A percentile compares a stretch with the other conserved stretches of the same genome.
phyloP scores from a whole-genome alignment of 257 asterid genomes.

The Echium plantagineum region DNA sequence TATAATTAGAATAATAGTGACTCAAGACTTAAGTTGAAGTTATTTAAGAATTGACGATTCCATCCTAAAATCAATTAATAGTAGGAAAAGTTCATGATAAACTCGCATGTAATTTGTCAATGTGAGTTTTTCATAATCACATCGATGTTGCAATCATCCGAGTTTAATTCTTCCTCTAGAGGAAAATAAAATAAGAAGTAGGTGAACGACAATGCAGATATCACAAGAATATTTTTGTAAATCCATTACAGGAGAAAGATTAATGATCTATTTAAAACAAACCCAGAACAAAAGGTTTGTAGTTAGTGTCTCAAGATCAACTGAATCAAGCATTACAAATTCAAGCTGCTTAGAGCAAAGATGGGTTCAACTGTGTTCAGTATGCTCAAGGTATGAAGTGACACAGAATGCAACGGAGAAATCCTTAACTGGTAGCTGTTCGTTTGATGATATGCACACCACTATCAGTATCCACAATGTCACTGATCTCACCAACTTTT shows the following conservation, averaged over 20 bases:
- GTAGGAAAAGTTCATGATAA: too few species aligned
- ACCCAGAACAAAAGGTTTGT: background rate
- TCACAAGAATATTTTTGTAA: too few species aligned
- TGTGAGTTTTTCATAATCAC: too few species aligned
- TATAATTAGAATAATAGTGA: too few species aligned
- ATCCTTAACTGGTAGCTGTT: conserved; percentile 25
- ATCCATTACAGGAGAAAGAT: background rate
- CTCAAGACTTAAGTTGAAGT: too few species aligned
- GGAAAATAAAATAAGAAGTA: too few species aligned
- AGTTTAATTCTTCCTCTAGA: too few species aligned
- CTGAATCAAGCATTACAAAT: background rate
- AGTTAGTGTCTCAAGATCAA: conserved; percentile 1
- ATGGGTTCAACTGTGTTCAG: background rate
- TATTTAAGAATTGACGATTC: too few species aligned
- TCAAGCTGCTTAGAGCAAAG: background rate
- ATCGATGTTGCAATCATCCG: too few species aligned
- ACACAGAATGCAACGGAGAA: background rate
- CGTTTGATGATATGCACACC: conserved; percentile 84
- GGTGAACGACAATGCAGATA: too few species aligned
- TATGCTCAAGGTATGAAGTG: background rate
- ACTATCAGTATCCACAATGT: conserved; percentile 73
- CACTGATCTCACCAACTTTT: conserved; percentile 71
- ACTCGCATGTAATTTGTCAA: too few species aligned
- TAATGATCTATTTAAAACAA: background rate
- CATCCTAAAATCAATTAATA: too few species aligned